Percentiles rank a stretch among this genome's conserved stretches.
phyloP scores from a whole-genome alignment of 176 grass and related monocot genomes.

The Carex littledalei region DNA sequence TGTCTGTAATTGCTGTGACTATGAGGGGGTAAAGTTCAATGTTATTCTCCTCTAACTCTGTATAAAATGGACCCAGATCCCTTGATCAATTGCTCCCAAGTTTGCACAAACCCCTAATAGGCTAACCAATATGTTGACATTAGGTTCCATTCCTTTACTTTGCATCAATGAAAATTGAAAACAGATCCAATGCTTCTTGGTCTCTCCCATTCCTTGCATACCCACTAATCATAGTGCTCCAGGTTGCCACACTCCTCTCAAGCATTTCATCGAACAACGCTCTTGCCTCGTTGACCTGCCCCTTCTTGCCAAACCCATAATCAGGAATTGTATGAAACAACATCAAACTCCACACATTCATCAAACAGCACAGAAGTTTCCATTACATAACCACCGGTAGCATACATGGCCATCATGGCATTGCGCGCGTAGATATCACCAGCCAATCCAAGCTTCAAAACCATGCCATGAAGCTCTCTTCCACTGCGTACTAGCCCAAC shows the following conservation, averaged over 20 bases:
- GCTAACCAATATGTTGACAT: too few species aligned
- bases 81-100: too few species aligned
- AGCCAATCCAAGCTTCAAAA: conserved; percentile 53
- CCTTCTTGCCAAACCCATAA: conserved; percentile 37
- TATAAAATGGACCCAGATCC: too few species aligned
- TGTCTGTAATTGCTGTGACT: too few species aligned
- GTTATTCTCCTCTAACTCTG: too few species aligned
- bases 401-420: conserved; percentile 36
- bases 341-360: conserved; percentile 33
- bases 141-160: too few species aligned
- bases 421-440: conserved; percentile 27
- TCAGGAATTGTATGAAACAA: conserved; percentile 54
- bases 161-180: too few species aligned
- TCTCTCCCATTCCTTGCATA: too few species aligned
- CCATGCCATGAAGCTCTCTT: conserved; percentile 57
- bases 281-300: conserved; percentile 36
- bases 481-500: conserved; percentile 28
- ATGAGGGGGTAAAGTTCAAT: too few species aligned
- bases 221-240: conserved; percentile 65
- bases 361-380: neutral
- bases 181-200: too few species aligned
- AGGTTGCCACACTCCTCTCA: conserved; percentile 37
- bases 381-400: conserved; percentile 39
- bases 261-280: conserved; percentile 61
- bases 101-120: too few species aligned